Evolutionary conservation across 768 basidiomycete species (phyloP).

Genomic region (Mycena polygramma): DNA sequence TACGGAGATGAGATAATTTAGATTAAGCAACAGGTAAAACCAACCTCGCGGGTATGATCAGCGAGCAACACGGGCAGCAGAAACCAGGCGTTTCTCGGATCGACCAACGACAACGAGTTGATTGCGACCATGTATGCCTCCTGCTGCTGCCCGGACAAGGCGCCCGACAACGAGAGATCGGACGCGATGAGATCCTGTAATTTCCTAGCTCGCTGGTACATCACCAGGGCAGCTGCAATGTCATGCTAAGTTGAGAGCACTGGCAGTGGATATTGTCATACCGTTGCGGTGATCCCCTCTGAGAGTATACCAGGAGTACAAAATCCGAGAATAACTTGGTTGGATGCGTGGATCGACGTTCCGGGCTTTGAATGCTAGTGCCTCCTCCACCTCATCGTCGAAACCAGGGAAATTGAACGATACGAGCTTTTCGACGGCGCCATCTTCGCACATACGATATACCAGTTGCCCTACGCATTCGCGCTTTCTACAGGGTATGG

Average conservation of each 20-base stretch:
- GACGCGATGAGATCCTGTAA: conserved; percentile 67
- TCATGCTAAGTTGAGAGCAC: conserved; percentile 29
- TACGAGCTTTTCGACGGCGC: conserved; percentile 83
- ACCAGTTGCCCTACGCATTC: conserved; percentile 88
- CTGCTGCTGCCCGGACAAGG: conserved; percentile 74
- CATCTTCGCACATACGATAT: conserved; percentile 93
- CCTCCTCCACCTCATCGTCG: conserved; percentile 88
- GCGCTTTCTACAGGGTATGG: conserved; percentile 68
- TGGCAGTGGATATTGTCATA: conserved; percentile 53
- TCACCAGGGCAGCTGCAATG: conserved; percentile 82
- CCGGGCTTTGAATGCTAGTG: conserved; percentile 91
- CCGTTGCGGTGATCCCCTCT: conserved; percentile 94
- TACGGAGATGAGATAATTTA: conserved; percentile 30
- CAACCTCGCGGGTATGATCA: conserved; percentile 61
- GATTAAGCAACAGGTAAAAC: conserved; percentile 45
- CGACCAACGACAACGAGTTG: conserved; percentile 88
- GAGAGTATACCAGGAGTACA: conserved; percentile 94
- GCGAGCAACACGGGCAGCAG: conserved; percentile 67
- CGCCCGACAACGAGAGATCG: conserved; percentile 54
- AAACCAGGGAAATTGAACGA: conserved; percentile 88
- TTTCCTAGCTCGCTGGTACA: conserved; percentile 93
- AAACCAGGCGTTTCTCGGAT: conserved; percentile 87
- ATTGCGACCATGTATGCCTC: conserved; percentile 90
- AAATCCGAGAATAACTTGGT: conserved; percentile 89
- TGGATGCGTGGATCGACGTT: conserved; percentile 90